Evolutionary conservation across 352 stramenopile species (phyloP).

Genomic region (Phytophthora citrophthora): DNA sequence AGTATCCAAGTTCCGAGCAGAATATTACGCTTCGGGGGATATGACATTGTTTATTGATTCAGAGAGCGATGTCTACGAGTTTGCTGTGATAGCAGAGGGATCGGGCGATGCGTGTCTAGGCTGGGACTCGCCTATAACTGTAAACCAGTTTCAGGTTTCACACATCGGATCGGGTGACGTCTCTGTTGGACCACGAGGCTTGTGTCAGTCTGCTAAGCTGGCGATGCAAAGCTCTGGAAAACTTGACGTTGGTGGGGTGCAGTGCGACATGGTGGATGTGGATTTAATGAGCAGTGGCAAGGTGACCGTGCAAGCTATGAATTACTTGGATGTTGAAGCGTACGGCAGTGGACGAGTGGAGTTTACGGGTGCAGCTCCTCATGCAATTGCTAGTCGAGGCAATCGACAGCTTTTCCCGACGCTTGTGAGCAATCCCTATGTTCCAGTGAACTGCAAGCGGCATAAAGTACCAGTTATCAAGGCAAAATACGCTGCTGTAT

Average conservation of each 20-base stretch:
- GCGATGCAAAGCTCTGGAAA: conserved; percentile 36
- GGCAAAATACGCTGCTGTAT: conserved; percentile 10
- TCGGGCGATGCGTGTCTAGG: conserved; percentile 26
- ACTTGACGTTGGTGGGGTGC: conserved; percentile 43
- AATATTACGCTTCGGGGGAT: conserved; percentile 28
- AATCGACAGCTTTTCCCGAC: conserved; percentile 7
- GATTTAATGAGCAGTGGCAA: conserved; percentile 45
- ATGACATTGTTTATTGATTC: conserved; percentile 3
- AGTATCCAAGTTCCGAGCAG: conserved; percentile 14
- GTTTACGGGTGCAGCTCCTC: conserved; percentile 14
- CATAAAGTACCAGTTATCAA: conserved; percentile 29
- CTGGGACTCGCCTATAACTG: conserved; percentile 3
- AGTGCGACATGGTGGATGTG: conserved; percentile 43
- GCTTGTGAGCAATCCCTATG: conserved; percentile 11
- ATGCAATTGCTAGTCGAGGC: conserved; percentile 14
- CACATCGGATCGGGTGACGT: conserved; percentile 26
- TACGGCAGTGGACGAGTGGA: conserved; percentile 25
- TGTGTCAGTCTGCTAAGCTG: conserved; percentile 18
- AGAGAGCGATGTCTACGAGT: conserved; percentile 11
- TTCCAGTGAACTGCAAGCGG: conserved; percentile 15
- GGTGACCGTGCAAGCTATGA: conserved; percentile 43
- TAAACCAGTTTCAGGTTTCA: conserved; percentile 13
- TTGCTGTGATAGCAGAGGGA: conserved; percentile 15
- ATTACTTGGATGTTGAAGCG: conserved; percentile 17
- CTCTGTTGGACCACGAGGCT: conserved; percentile 18